Evolutionary conservation across 163 green algal species (phyloP).

Genomic region (Coccomyxa subellipsoidea): DNA sequence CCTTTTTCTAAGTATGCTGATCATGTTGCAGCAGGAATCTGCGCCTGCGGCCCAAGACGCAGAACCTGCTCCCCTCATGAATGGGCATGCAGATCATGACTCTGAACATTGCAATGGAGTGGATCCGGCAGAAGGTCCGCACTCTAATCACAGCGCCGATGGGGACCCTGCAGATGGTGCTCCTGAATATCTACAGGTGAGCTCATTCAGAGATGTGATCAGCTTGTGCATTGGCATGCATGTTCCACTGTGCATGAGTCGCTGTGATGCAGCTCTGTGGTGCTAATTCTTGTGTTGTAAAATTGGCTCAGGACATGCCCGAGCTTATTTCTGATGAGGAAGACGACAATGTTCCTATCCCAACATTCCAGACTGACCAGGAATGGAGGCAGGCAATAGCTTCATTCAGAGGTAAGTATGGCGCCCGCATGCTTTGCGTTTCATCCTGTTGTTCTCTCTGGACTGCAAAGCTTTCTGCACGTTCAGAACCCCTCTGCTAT

Average conservation of each 20-base stretch:
- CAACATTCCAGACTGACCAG: not conserved
- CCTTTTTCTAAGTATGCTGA: not conserved
- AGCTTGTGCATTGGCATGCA: too few species aligned
- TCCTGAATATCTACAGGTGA: not conserved
- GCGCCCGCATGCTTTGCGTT: not conserved
- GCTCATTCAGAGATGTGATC: too few species aligned
- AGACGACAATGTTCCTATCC: not conserved
- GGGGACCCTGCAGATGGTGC: not conserved
- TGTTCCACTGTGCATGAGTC: too few species aligned
- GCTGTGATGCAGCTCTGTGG: too few species aligned
- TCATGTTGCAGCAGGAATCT: not conserved
- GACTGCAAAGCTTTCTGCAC: too few species aligned
- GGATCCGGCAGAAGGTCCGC: not conserved
- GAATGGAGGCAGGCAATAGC: not conserved
- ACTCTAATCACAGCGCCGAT: not conserved
- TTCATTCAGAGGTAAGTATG: not conserved
- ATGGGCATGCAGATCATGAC: not conserved
- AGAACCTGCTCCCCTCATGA: not conserved
- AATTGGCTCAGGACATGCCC: not conserved
- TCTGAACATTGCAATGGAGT: not conserved
- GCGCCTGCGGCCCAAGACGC: not conserved
- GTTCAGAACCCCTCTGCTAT: too few species aligned
- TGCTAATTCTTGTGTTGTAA: too few species aligned
- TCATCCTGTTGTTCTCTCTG: too few species aligned
- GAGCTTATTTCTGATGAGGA: not conserved